A percentile compares a stretch with the other conserved stretches of the same genome.
These are phyloP conservation scores for Candida golubevii DNA, from an alignment of 805 yeast genomes.

Conservation along the genomic window DNA sequence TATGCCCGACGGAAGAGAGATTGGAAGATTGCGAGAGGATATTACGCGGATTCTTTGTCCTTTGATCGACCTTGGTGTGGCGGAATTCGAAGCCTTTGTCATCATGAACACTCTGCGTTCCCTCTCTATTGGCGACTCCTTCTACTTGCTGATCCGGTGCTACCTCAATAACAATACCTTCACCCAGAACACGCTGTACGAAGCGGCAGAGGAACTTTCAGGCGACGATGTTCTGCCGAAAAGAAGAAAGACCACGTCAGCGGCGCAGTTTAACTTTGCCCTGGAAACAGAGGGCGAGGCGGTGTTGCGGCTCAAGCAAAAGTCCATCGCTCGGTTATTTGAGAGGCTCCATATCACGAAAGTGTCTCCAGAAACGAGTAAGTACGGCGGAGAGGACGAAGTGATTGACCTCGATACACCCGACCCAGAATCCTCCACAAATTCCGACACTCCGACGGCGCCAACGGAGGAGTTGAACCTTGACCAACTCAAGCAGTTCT, in stretches of 20 bases:
- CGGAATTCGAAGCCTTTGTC: constrained; percentile 53
- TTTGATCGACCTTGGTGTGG: constrained; percentile 50
- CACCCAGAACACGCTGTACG: constrained; percentile 13
- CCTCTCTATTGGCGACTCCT: constrained; percentile 71
- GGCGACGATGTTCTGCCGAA: constrained; percentile 11
- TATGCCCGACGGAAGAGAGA: constrained; percentile 41
- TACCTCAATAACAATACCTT: constrained; percentile 44
- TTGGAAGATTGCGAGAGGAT: constrained; percentile 74
- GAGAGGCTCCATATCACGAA: constrained; percentile 39
- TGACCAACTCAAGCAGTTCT: constrained; percentile 74
- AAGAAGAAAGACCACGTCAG: constrained; percentile 16
- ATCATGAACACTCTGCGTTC: constrained; percentile 51
- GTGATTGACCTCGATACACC: constrained; percentile 4
- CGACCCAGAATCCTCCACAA: background rate
- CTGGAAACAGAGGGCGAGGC: constrained; percentile 54
- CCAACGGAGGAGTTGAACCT: constrained; percentile 45
- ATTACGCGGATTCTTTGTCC: constrained; percentile 65
- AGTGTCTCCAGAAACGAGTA: background rate
- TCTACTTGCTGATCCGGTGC: constrained; percentile 66
- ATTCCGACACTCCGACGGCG: constrained; percentile 15
- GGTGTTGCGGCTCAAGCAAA: constrained; percentile 47
- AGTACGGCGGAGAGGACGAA: background rate
- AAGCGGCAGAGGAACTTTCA: constrained; percentile 6
- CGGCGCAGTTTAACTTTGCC: constrained; percentile 21
- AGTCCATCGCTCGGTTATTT: constrained; percentile 53